These are phyloP conservation scores for Silybum marianum DNA, from an alignment of 129 eudicot genomes.

Conservation along the genomic window DNA sequence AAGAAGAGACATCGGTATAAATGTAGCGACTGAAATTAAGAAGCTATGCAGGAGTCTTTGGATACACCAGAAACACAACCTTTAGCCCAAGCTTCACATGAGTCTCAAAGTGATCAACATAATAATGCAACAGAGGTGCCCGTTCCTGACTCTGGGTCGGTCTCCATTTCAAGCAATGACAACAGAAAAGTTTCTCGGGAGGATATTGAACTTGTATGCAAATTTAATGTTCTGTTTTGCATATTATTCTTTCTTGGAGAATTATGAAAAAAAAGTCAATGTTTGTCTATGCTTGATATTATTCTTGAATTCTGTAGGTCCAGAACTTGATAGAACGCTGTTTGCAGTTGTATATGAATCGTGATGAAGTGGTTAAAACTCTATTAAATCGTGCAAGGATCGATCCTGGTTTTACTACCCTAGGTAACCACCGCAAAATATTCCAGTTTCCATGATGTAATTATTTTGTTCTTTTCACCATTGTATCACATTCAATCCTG, in stretches of 20 bases:
- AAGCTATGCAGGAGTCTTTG: constrained; percentile 58
- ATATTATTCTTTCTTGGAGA: background rate
- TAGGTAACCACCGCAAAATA: constrained; percentile 50
- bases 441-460: background rate
- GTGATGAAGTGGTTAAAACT: constrained; percentile 93
- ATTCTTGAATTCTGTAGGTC: constrained; percentile 58
- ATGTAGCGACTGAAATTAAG: constrained; percentile 13
- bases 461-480: background rate
- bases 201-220: constrained; percentile 94
- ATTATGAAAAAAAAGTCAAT: background rate
- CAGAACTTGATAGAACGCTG: constrained; percentile 97
- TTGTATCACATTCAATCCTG: background rate
- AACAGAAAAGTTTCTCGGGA: constrained; percentile 87
- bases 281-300: constrained; percentile 7
- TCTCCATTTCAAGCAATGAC: constrained; percentile 83
- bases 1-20: background rate
- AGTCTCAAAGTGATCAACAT: constrained; percentile 78
- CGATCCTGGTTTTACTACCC: constrained; percentile 93
- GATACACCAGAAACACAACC: constrained; percentile 65
- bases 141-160: constrained; percentile 86
- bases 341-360: constrained; percentile 90
- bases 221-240: constrained; percentile 14
- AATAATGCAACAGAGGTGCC: constrained; percentile 69
- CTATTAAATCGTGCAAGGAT: constrained; percentile 90
- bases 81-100: constrained; percentile 62